Evolutionary conservation across 768 basidiomycete species (phyloP).

Genomic region (Gloeopeniophorella convolvens): DNA sequence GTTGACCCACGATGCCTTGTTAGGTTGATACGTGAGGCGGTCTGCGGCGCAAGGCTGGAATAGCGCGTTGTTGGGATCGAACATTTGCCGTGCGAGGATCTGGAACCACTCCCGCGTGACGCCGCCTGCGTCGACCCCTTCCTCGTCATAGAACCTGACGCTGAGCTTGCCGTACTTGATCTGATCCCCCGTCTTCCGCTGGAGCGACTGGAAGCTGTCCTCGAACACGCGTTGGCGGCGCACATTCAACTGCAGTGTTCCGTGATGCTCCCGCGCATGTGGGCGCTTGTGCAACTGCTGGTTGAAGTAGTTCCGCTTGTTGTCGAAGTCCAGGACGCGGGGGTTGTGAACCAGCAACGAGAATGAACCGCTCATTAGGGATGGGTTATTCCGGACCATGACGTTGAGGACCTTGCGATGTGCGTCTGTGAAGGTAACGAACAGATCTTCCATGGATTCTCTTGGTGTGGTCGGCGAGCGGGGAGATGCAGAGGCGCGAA

Average conservation of each 20-base stretch:
- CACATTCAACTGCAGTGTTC: slow-evolving; percentile 82
- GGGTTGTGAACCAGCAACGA: slow-evolving; percentile 93
- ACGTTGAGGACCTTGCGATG: slow-evolving; percentile 92
- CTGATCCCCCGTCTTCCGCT: slow-evolving; percentile 87
- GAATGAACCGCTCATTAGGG: slow-evolving; percentile 97
- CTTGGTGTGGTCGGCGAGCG: slow-evolving; percentile 56
- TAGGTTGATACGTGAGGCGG: slow-evolving; percentile 91
- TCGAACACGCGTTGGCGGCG: slow-evolving; percentile 91
- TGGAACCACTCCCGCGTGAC: slow-evolving; percentile 99
- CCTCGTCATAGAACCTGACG: slow-evolving; percentile 93
- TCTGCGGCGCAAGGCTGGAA: slow-evolving; percentile 98
- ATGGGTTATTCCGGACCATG: slow-evolving; percentile 98
- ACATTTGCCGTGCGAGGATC: slow-evolving; percentile 96
- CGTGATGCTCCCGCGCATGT: slow-evolving; percentile 71
- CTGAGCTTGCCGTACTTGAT: slow-evolving; percentile 98
- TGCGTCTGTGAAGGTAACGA: slow-evolving; percentile 87
- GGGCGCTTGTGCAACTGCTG: slow-evolving; percentile 87
- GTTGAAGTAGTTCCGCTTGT: slow-evolving; percentile 95
- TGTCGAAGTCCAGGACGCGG: slow-evolving; percentile 96
- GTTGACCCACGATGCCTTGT: slow-evolving; percentile 90
- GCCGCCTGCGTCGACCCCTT: slow-evolving; percentile 97
- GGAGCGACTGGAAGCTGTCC: slow-evolving; percentile 91
- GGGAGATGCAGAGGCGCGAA: slow-evolving; percentile 65
- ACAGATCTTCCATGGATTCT: slow-evolving; percentile 85
- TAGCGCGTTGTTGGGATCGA: slow-evolving; percentile 95